phyloP scores from a whole-genome alignment of 306 rosid species.

The Quercus bicolor region DNA sequence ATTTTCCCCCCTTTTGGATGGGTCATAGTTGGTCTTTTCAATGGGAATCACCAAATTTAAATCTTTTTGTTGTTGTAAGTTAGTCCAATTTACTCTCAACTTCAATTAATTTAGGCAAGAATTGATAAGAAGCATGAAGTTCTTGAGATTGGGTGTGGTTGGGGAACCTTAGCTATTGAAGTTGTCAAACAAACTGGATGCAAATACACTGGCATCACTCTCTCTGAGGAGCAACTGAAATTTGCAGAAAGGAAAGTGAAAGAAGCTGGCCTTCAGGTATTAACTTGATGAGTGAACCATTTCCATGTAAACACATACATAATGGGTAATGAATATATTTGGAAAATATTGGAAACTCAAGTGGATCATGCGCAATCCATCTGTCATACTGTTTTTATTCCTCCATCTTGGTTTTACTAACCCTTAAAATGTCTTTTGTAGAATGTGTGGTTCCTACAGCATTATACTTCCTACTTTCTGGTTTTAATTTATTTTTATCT shows the following conservation, averaged over 20 bases:
- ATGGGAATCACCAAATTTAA: neutral
- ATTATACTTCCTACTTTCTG: too few species aligned
- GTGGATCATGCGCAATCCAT: too few species aligned
- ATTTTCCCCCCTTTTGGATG: too few species aligned
- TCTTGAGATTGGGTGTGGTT: constrained; percentile 88
- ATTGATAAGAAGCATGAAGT: constrained; percentile 65
- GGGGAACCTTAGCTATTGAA: constrained; percentile 95
- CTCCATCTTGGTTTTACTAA: too few species aligned
- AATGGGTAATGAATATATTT: too few species aligned
- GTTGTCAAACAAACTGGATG: constrained; percentile 76
- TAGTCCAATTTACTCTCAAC: neutral
- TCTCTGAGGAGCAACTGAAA: constrained; percentile 78
- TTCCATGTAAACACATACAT: too few species aligned
- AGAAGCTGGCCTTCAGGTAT: constrained; percentile 83
- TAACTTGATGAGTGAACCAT: neutral
- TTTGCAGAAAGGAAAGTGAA: constrained; percentile 61
- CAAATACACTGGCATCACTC: constrained; percentile 82
- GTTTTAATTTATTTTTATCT: neutral
- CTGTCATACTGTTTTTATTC: too few species aligned
- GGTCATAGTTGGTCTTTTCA: neutral
- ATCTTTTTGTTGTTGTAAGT: neutral
- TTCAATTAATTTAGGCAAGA: constrained; percentile 48
- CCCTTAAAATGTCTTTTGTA: too few species aligned
- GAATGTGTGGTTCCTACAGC: too few species aligned
- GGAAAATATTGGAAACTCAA: too few species aligned